Base-by-base conservation (phyloP, 2,329 filamentous ascomycete species). In the Sordariomycetes sp. region DNA sequence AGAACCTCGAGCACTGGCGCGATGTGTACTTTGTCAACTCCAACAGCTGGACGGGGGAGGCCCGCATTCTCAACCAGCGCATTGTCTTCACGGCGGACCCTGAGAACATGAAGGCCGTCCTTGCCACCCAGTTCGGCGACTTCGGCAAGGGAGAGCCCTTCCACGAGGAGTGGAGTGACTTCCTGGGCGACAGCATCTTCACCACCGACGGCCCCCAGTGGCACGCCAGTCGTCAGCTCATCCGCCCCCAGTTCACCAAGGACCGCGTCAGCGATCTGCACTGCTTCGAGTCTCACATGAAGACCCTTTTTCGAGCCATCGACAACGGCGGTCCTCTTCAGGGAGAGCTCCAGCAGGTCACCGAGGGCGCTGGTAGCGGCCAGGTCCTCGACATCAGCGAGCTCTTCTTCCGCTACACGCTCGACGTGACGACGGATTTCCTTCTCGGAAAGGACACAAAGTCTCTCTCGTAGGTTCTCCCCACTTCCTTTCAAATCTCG, bases 361-460 rank as follows among this genome's bases (percentile, higher is more conserved):
- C 83, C 53, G 41, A 74, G 62, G 48, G 74, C 61, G 35, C 64
- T 64, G 53, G 79, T 69, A 65, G 79, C 61, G 57, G 83, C 55
- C 64, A 62, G 31, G 66, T 73, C 8, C 19, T 90, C 20, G 76
- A 93, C 46, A 74, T 90, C 8, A 72, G 76, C 42, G 75, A 87
- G 40, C 64, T 94, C 35, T 82, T 94, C 59, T 93, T 86, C 63
- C 71, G 84, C n/a, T 82, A 80, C 49, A 88, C 86, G 0, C 69
- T 95, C 19, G 88, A 94, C 56, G 79, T 84, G 7, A 78, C 85
- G 3, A 94, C 87, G 1, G 83, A 93, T 46, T 94, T 94, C 52
- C 62, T 95, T 19, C 72, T 94, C 3, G 88, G 88, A 4, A 67
- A 78, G 40, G 82, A 82, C 41, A 80, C 88, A 15, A 74, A 72